Evolutionary conservation across 2,329 filamentous ascomycete genomes (phyloP), one percentile per base, ranked within the genome.

Genomic region (Rhexocercosporidium sp.): DNA sequence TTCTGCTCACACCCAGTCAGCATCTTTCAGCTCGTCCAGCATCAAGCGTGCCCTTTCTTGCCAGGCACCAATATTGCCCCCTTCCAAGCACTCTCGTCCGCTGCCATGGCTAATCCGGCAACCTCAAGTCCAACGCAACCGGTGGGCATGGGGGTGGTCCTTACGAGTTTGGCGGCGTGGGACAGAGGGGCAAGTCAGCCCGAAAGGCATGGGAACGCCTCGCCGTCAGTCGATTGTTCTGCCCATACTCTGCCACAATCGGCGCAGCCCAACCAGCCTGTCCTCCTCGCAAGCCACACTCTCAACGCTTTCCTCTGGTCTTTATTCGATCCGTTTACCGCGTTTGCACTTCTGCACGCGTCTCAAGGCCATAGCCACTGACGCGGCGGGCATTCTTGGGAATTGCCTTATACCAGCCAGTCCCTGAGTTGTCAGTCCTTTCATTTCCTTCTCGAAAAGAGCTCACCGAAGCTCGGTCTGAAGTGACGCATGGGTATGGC

Each of bases 381-480:
- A 16, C 47, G 16, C 53, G 29, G 41, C 53, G 31, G n/a, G 41
- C 27, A n/a, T 51, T 41, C 62, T 34, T 53, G 5, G 37, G 18
- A 39, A 56, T 9, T 53, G 34, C n/a, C 47, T 56, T 46, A 41
- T 29, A n/a, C 18, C 31, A 14, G 34, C 37, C 20, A 44, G 37
- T 41, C 34, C 47, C 47, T 25, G 14, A 39, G 1, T 12, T 20
- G 31, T 41, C 20, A 2, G 31, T 9, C 9, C 34, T 16, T 57
- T 34, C 44, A 14, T 25, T 62, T 62, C 16, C 31, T 6, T 34
- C 29, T 18, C 8, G 18, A 18, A 29, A 53, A 54, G 9, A 4
- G 31, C 47, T 63, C 61, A 63, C 61, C 61, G 61, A 47, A 61
- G 47, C 47, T 46, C 27, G 11, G 25, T 22, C 27, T 22, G 34